Evolutionary conservation across 2,329 filamentous ascomycete species (phyloP).

Genomic region (Rosellinia necatrix): DNA sequence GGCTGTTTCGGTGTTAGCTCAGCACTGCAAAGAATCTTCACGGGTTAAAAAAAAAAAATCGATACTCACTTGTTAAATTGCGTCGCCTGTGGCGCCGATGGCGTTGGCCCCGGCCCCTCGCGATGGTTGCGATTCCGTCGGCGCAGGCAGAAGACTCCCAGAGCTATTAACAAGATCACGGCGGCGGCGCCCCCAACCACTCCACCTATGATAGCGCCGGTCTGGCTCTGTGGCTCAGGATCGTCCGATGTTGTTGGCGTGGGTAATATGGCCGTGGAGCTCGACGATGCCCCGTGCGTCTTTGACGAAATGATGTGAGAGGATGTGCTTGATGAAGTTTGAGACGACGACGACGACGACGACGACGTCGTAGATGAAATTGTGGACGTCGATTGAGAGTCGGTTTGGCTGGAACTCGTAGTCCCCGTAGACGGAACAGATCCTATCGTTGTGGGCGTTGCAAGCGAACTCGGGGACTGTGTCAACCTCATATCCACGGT

Average conservation of each 20-base stretch:
- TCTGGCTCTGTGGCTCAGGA: conserved; percentile 31
- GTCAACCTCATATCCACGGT: conserved; percentile 50
- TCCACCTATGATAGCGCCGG: conserved; percentile 59
- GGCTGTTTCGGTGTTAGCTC: conserved; percentile 28
- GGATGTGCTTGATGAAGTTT: background rate
- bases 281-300: conserved; percentile 24
- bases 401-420: conserved; percentile 28
- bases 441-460: conserved; percentile 49
- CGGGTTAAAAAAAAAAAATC: background rate
- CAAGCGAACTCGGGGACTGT: conserved; percentile 44
- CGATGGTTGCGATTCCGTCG: conserved; percentile 50
- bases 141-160: conserved; percentile 47
- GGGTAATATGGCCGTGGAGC: conserved; percentile 14
- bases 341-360: background rate
- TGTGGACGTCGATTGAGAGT: conserved; percentile 20
- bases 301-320: conserved; percentile 18
- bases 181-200: conserved; percentile 56
- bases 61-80: conserved; percentile 49
- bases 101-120: conserved; percentile 46
- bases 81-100: conserved; percentile 39
- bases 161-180: conserved; percentile 47
- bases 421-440: conserved; percentile 35
- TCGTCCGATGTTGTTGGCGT: background rate
- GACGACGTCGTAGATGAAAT: conserved; percentile 5
- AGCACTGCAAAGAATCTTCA: background rate